Conservation (phyloP, 257 asterid genomes). For the Striga asiatica region DNA sequence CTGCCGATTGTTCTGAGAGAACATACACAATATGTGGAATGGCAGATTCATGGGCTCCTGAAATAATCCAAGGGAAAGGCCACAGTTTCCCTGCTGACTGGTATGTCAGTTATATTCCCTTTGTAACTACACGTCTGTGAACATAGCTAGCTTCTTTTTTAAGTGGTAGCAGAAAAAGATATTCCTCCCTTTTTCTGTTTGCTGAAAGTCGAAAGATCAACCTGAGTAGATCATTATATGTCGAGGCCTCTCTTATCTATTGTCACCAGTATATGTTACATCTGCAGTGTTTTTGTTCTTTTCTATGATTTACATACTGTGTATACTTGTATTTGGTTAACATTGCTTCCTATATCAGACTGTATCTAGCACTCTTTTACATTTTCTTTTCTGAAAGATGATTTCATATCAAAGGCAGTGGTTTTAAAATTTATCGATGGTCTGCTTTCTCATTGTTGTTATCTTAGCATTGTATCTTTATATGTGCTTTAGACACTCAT, state of each 20-base stretch:
- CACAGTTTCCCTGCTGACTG: slow-evolving; percentile 89
- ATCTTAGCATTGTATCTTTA: neutral
- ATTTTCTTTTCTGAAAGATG: neutral
- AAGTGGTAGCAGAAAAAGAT: neutral
- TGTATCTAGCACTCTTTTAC: too few species aligned
- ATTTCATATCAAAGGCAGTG: neutral
- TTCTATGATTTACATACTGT: too few species aligned
- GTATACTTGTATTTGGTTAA: too few species aligned
- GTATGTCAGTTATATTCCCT: slow-evolving; percentile 33
- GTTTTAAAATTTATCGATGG: neutral
- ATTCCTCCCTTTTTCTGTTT: neutral
- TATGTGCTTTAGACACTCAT: neutral
- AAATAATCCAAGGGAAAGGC: slow-evolving; percentile 88
- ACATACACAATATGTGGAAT: slow-evolving; percentile 81
- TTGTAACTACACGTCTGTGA: slow-evolving; percentile 5
- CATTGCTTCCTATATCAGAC: too few species aligned
- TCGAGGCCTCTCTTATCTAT: too few species aligned
- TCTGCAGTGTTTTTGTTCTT: too few species aligned
- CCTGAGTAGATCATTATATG: too few species aligned
- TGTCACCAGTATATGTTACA: too few species aligned
- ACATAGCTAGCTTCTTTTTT: neutral
- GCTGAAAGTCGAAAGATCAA: neutral
- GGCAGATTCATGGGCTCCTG: slow-evolving; percentile 89
- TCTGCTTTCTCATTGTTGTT: neutral
- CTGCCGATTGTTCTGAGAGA: slow-evolving; percentile 49